Conservation (phyloP, 495 filamentous ascomycete genomes). For the Neurospora pannonica region DNA sequence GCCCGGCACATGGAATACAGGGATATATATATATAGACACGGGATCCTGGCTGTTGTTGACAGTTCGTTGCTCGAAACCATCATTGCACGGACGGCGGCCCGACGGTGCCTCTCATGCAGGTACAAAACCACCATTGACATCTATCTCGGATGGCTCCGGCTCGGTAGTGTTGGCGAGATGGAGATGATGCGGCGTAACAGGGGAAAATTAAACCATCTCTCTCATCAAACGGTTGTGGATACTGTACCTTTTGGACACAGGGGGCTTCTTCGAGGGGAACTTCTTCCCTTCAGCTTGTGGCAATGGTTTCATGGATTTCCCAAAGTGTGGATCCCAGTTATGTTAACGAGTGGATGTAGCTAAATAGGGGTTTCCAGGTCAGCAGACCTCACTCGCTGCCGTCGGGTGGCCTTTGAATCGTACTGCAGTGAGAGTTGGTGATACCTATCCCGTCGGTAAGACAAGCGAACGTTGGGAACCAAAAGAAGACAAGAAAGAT, state of each 20-base stretch:
- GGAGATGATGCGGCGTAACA: neutral
- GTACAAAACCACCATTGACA: neutral
- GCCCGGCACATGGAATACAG: neutral
- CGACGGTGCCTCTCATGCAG: neutral
- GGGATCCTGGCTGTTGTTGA: neutral
- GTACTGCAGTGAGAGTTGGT: neutral
- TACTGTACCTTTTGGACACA: neutral
- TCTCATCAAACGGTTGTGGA: neutral
- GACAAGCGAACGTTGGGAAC: neutral
- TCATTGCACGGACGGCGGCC: neutral
- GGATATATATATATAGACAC: neutral
- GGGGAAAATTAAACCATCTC: neutral
- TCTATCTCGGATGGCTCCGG: neutral
- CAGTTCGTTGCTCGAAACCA: neutral
- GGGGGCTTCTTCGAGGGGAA: neutral
- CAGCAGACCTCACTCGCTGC: neutral
- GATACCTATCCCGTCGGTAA: neutral
- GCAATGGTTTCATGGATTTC: neutral
- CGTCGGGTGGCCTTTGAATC: neutral
- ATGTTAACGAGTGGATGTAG: neutral
- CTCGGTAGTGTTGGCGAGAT: neutral
- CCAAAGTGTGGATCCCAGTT: neutral
- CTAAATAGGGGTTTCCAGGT: neutral
- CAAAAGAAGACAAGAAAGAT: neutral
- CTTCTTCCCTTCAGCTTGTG: neutral